Base-by-base conservation (phyloP, 805 yeast genomes). In the Teunomyces aglyptinius region DNA sequence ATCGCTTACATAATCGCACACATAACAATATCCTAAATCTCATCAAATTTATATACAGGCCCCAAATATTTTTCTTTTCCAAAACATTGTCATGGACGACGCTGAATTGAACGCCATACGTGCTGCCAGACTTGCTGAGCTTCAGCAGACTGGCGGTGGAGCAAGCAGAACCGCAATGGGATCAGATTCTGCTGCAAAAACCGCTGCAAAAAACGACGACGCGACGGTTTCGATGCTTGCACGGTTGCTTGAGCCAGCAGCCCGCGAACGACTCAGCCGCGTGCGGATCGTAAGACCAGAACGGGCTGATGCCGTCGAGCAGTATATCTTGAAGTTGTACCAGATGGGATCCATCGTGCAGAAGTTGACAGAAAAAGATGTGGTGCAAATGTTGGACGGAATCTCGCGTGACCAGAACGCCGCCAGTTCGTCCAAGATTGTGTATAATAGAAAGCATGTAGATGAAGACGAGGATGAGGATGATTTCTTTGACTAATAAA, bases 221-320 rank as follows among this genome's bases (percentile, higher is more conserved):
- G 64, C 64, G 51, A 68, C 77, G 38, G 59, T 56, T 43, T 56
- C 72, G 18, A 65, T 68, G 47, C 68, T 89, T 45, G 76, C 88
- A 6, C 92, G 86, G 53, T 78, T 89, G 16, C 73, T 94, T 38
- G 88, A 87, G 46, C 83, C 92, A 8, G 80, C 77, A 43, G 99
- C 98, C 1, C 76, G 95, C 40, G 97, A 92, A 59, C 76, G 99
- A 49, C 73, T 92, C 39, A 81, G 91, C 15, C 75, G 99, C 48
- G 95, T 92, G 15, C 73, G 89, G 24, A 78, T 94, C 61, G 99
- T 92, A 38, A 81, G 91, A 59, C 95, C 95, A 2, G 98, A 94
- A 44, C 75, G 97, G 47, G 98, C 96, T 1, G 77, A 79, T 43
- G 87, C 90, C 2, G 97, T 90, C 11, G 97, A 92, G 58, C 82